These are phyloP conservation scores for Chrysoporthe puriensis DNA, from an alignment of 2,329 filamentous ascomycete species.

Conservation along the genomic window DNA sequence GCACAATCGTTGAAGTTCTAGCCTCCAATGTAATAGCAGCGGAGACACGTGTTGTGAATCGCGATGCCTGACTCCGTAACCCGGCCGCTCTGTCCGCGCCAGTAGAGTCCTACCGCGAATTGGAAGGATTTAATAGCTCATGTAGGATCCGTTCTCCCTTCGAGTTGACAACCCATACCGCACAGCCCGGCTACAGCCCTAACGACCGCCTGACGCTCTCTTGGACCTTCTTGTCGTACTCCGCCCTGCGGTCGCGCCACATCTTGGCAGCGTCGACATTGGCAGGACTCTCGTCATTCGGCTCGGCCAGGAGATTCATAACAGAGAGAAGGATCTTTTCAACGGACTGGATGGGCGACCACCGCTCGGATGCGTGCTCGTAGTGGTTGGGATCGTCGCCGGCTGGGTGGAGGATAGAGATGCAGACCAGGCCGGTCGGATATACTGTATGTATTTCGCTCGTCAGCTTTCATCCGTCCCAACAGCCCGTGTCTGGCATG, in stretches of 20 bases:
- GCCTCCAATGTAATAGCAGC: background rate
- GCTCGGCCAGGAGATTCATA: slow-evolving; percentile 97
- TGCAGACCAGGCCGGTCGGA: slow-evolving; percentile 88
- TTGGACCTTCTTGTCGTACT: slow-evolving; percentile 86
- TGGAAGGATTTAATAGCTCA: background rate
- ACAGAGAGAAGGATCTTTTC: slow-evolving; percentile 97
- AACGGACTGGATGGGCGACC: slow-evolving; percentile 95
- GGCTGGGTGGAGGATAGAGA: slow-evolving; percentile 95
- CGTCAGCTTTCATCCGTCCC: background rate
- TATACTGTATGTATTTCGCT: slow-evolving; percentile 66
- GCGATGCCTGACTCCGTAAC: background rate
- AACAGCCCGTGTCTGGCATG: background rate
- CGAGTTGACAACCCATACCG: background rate
- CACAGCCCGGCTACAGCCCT: slow-evolving; percentile 61
- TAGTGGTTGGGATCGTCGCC: slow-evolving; percentile 99
- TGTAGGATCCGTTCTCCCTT: background rate
- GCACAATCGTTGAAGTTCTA: background rate
- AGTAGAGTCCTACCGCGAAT: background rate
- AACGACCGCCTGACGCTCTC: slow-evolving; percentile 80
- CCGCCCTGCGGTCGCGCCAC: slow-evolving; percentile 82
- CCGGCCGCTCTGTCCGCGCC: background rate
- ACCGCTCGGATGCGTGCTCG: slow-evolving; percentile 92
- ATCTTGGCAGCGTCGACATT: slow-evolving; percentile 96
- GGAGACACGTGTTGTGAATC: background rate
- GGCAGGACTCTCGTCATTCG: slow-evolving; percentile 94